Base-by-base conservation (phyloP, 805 yeast genomes). In the Candida silvatica region DNA sequence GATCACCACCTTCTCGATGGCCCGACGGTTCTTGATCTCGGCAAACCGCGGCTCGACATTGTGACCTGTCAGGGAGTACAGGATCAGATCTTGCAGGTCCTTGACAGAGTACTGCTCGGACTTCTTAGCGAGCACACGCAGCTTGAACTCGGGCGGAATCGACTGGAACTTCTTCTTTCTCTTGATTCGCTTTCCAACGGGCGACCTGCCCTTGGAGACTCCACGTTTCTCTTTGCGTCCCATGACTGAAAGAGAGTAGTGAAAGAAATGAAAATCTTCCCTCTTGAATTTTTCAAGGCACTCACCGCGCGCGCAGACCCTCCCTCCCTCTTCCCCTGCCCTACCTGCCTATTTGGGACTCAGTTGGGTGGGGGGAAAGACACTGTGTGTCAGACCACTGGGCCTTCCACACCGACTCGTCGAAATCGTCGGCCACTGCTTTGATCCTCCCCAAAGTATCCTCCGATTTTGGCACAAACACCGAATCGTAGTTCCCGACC, bases 401-500 rank as follows among this genome's bases (percentile, higher is more conserved):
- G n/a, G n/a, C n/a, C n/a, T 8, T 8, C 43, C 41, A 40, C 4
- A 20, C 3, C 3, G 45, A 46, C 14, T 56, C 51, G n/a, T 59
- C 53, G 15, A 63, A 54, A 0, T 35, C 29, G 4, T 59, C 68
- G 35, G 56, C 50, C 16, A 67, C 33, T 0, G 65, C 54, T 24
- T 56, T 46, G 19, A 79, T 75, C 43, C 74, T 68, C 16, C 62
- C 61, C 62, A 67, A 59, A 3, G 77, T 54, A 41, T 79, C 86
- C 58, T 67, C 59, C 0, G 71, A 75, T 5, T 39, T 37, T 0
- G 80, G 78, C 2, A 77, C 60, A 16, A 53, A 28, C 12, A 56
- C 34, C 9, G 33, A 27, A 16, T 38, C 40, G 31, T 37, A 44
- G 18, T 49, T 54, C 5, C 41, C 38, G 11, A 47, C 22, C 12